Conservation (phyloP, 805 yeast genomes). For the Kodamaea kaohsiungensis region DNA sequence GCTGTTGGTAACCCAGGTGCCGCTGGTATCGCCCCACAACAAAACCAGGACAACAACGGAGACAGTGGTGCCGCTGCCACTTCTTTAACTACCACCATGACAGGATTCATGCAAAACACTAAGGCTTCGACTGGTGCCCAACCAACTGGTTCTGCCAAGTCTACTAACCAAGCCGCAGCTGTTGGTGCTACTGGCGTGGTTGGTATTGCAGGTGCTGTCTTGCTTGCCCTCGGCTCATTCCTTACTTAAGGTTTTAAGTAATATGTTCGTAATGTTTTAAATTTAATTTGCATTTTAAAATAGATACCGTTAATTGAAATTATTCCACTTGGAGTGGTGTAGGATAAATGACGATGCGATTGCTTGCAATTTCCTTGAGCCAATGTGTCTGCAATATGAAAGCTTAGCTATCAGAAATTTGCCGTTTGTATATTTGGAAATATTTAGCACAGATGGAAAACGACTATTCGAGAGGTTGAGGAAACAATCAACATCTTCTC, state of each 20-base stretch:
- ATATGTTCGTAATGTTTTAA: not conserved
- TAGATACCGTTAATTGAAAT: not conserved
- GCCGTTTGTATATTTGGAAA: too few species aligned
- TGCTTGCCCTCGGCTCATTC: slow-evolving; percentile 22
- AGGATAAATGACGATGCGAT: not conserved
- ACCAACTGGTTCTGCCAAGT: not conserved
- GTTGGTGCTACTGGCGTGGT: slow-evolving; percentile 16
- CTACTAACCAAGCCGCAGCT: slow-evolving; percentile 1
- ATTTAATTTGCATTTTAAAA: not conserved
- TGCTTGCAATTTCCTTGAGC: too few species aligned
- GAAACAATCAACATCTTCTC: too few species aligned
- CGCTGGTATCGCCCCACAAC: slow-evolving; percentile 5
- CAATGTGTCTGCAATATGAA: too few species aligned
- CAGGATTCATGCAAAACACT: slow-evolving; percentile 3
- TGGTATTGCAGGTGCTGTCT: slow-evolving; percentile 21
- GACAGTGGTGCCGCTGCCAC: not conserved
- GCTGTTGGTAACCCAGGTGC: slow-evolving; percentile 6
- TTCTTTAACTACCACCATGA: not conserved
- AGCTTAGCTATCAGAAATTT: too few species aligned
- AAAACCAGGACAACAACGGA: not conserved
- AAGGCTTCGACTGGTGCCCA: not conserved
- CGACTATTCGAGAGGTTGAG: too few species aligned
- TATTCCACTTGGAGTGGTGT: not conserved
- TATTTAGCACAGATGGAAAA: too few species aligned
- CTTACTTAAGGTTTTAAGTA: not conserved